Conservation (phyloP, 2,329 filamentous ascomycete species). For the Sporothrix luriei region DNA sequence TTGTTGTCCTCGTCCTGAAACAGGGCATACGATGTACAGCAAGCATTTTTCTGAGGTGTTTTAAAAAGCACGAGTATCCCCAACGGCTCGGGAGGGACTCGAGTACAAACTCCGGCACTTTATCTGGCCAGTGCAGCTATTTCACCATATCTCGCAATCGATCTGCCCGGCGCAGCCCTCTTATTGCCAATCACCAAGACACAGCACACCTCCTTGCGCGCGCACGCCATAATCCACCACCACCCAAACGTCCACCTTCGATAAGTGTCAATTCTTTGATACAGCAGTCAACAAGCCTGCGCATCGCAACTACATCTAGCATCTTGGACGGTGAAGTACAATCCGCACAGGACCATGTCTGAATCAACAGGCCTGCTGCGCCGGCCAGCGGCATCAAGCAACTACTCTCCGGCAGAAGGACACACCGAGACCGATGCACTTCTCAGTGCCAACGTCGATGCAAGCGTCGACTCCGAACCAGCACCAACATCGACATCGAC, state of each 20-base stretch:
- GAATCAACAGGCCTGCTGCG: slow-evolving; percentile 2
- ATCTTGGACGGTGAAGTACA: not conserved
- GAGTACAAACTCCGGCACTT: not conserved
- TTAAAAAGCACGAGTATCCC: slow-evolving; percentile 8
- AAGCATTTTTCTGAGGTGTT: not conserved
- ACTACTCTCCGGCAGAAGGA: not conserved
- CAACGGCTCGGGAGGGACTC: not conserved
- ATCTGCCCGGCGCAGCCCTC: slow-evolving; percentile 17
- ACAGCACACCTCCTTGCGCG: slow-evolving; percentile 1
- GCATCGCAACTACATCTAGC: slow-evolving; percentile 7
- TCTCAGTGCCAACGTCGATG: slow-evolving; percentile 15
- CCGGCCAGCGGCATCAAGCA: slow-evolving; percentile 3
- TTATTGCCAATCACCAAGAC: slow-evolving; percentile 16
- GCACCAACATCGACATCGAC: not conserved
- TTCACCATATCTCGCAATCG: slow-evolving; percentile 28
- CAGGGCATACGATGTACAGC: slow-evolving; percentile 6
- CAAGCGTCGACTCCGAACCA: slow-evolving; percentile 5
- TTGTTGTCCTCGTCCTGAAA: slow-evolving; percentile 14
- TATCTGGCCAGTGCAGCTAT: not conserved
- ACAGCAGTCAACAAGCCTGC: not conserved
- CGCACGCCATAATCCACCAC: slow-evolving; percentile 19
- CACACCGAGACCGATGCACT: slow-evolving; percentile 31
- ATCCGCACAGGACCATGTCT: slow-evolving; percentile 7
- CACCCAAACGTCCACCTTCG: not conserved
- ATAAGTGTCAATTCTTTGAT: not conserved